Evolutionary conservation across 2,329 filamentous ascomycete species (phyloP), one percentile per base, ranked within the genome.

Genomic region (Phialophora macrospora): DNA sequence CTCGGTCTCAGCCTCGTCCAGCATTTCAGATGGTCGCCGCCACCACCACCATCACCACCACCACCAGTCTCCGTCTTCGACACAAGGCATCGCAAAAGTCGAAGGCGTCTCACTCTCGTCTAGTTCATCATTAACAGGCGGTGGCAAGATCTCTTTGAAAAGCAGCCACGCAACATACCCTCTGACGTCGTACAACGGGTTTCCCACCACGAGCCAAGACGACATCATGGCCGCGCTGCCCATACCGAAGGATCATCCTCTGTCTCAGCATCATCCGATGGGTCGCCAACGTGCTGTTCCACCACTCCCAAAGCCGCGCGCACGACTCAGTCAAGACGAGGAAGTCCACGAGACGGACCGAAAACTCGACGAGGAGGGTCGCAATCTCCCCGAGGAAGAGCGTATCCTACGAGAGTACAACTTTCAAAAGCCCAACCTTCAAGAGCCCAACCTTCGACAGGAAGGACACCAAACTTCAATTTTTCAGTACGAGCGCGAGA

Each of bases 181-280:
- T 30, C 38, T 59, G 24, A 59, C 38, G 11, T 59, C 56, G 14
- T 49, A 30, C 38, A 59, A 59, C 38, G 46, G 58, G 12, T 22
- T 44, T 20, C 30, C 30, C 12, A 30, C 48, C 8, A 14, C 22
- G 9, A 26, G 54, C 32, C 48, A 55, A 20, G 55, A 58, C 22
- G 30, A 57, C 26, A 32, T 51, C 20, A 41, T 63, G 51, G 49
- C 61, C 17, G 52, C 61, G 11, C 49, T 62, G 32, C 59, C 59
- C 17, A 55, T 62, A 9, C 49, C 59, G 14, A 55, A 46, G 22
- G 59, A 62, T 51, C 59, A 62, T 32, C 59, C 59, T 12, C 51
- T 62, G 6, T 55, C 22, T 41, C 49, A 55, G 26, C 34, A 62
- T 28, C 34, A 55, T 52, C 28, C 58, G 2, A 30, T 26, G 26